These are phyloP conservation scores for Diatrype stigma DNA, from an alignment of 2,329 filamentous ascomycete genomes.

Conservation along the genomic window DNA sequence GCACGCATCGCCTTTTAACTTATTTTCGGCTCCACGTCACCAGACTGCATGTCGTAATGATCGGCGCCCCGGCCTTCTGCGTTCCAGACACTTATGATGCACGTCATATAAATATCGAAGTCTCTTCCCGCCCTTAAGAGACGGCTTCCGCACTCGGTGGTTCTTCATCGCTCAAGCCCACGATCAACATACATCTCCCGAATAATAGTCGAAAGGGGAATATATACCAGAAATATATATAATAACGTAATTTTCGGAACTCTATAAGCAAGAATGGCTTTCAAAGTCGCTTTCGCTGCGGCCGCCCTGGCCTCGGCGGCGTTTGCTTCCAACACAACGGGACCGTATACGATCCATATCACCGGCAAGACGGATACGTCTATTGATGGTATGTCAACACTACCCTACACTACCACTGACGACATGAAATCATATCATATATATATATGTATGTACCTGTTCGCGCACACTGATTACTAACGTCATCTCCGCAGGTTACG, in stretches of 20 bases:
- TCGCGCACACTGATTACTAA: not conserved
- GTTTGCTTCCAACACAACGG: slow-evolving; percentile 15
- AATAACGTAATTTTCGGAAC: too few relatives aligned
- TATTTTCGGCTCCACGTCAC: not conserved
- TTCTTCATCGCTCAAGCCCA: too few relatives aligned
- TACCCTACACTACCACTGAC: not conserved
- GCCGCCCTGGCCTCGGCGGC: slow-evolving; percentile 12
- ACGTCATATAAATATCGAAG: not conserved
- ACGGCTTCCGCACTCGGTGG: too few relatives aligned
- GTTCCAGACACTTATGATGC: not conserved
- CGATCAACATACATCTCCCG: too few relatives aligned
- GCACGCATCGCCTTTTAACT: too few relatives aligned
- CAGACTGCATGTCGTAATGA: not conserved
- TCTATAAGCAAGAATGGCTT: not conserved
- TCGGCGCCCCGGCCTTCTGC: not conserved
- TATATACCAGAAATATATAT: too few relatives aligned
- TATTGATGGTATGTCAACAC: slow-evolving; percentile 16
- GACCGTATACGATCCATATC: slow-evolving; percentile 17
- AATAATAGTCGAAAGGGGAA: too few relatives aligned
- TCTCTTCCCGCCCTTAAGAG: too few relatives aligned
- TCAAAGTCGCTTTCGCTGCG: not conserved
- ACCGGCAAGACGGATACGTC: slow-evolving; percentile 16
- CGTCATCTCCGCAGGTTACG: slow-evolving; percentile 12
- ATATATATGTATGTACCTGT: not conserved
- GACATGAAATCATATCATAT: too few relatives aligned